A percentile compares a stretch with the other conserved stretches of the same genome.
These are phyloP conservation scores for Tetraselmis striata DNA, from an alignment of 139 green algal species.

Conservation along the genomic window DNA sequence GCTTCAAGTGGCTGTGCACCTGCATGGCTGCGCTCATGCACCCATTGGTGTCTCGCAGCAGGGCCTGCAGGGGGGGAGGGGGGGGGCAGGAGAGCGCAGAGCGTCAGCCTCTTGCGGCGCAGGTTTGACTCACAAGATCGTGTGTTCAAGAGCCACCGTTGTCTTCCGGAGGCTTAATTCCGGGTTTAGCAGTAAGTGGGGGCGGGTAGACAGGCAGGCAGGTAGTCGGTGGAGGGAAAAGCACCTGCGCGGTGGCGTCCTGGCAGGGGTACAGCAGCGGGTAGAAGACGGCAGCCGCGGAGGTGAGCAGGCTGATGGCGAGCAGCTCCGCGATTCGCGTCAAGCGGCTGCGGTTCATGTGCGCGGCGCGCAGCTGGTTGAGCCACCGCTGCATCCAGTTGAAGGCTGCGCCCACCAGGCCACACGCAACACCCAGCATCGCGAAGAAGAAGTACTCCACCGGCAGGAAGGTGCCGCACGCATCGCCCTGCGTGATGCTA, in stretches of 20 bases:
- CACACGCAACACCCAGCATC: background rate
- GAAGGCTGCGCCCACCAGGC: background rate
- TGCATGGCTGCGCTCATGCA: background rate
- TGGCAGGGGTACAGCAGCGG: background rate
- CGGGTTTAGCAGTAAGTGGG: too few relatives aligned
- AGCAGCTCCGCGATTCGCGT: background rate
- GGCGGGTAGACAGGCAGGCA: too few relatives aligned
- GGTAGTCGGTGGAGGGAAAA: too few relatives aligned
- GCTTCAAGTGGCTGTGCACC: background rate
- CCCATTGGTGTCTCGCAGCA: background rate
- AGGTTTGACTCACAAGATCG: too few relatives aligned
- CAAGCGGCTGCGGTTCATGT: background rate
- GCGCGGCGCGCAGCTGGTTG: background rate
- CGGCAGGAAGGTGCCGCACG: background rate
- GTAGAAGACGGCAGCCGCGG: background rate
- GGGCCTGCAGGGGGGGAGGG: too few relatives aligned
- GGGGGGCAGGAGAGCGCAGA: too few relatives aligned
- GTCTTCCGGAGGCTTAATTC: too few relatives aligned
- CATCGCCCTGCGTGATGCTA: background rate
- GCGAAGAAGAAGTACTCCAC: background rate
- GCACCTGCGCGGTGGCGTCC: background rate
- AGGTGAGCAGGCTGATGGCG: background rate
- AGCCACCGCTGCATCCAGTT: background rate
- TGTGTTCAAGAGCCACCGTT: too few relatives aligned
- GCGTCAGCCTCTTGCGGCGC: too few relatives aligned